Conservation (phyloP, 176 grass and related monocot genomes). For the Triticum monococcum region DNA sequence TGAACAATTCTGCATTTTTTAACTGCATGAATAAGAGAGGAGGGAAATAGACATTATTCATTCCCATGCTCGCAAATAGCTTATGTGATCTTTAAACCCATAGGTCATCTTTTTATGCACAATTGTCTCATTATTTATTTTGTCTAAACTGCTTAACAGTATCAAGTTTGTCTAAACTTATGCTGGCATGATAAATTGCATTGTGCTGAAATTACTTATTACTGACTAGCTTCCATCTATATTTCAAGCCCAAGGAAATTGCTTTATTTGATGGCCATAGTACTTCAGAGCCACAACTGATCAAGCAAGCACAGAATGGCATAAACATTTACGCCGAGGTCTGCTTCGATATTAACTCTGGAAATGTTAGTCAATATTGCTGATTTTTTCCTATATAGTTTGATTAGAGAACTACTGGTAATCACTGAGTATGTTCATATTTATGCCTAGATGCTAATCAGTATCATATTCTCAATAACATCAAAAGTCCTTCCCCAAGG, state of each 20-base stretch:
- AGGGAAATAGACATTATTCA: background rate
- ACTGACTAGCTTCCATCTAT: background rate
- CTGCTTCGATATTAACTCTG: background rate
- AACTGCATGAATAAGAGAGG: background rate
- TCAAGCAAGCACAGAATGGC: conserved; percentile 1
- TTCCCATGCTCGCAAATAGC: background rate
- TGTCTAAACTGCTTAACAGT: background rate
- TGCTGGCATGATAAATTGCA: background rate
- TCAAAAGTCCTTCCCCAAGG: background rate
- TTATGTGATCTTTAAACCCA: background rate
- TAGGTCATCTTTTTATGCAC: background rate
- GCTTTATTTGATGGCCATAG: conserved; percentile 2
- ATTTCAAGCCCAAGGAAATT: conserved; percentile 16
- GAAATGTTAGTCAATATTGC: background rate
- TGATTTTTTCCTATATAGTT: background rate
- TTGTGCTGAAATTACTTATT: conserved; percentile 9
- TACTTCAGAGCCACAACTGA: background rate
- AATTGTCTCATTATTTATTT: background rate
- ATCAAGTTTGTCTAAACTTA: conserved; percentile 11
- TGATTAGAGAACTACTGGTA: background rate
- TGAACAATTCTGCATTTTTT: background rate
- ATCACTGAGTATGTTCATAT: conserved; percentile 7
- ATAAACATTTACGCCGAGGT: conserved; percentile 2
- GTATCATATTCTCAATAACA: background rate
- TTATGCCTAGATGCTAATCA: conserved; percentile 4